Conservation (phyloP, 495 filamentous ascomycete species). For the Daldinia bambusicola region DNA sequence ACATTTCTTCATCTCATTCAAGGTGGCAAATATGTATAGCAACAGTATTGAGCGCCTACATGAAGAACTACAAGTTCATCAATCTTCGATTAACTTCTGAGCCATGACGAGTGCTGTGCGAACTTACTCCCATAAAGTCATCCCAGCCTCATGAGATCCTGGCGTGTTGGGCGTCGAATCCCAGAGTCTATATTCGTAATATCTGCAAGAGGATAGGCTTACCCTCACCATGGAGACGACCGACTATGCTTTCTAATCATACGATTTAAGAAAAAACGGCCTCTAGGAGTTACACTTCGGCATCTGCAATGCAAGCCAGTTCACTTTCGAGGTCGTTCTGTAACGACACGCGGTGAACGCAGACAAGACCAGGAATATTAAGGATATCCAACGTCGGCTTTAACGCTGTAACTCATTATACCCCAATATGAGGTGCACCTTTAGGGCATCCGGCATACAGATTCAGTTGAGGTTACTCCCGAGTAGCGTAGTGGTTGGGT, state of each 20-base stretch:
- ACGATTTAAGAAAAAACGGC: slow-evolving; percentile 19
- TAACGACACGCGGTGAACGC: slow-evolving; percentile 3
- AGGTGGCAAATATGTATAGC: slow-evolving; percentile 17
- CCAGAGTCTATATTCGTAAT: slow-evolving; percentile 19
- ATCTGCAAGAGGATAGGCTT: slow-evolving; percentile 6
- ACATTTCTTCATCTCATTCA: slow-evolving; percentile 20
- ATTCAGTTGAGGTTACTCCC: slow-evolving; percentile 24
- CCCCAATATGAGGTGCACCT: slow-evolving; percentile 16
- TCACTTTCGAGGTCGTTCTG: slow-evolving; percentile 34
- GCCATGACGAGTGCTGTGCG: slow-evolving; percentile 13
- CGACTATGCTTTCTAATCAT: slow-evolving; percentile 26
- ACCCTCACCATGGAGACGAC: slow-evolving; percentile 19
- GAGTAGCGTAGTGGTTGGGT: slow-evolving; percentile 24
- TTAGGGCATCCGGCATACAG: neutral
- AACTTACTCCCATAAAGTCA: slow-evolving; percentile 3
- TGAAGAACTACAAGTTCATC: slow-evolving; percentile 3
- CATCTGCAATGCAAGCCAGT: slow-evolving; percentile 36
- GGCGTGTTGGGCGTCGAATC: slow-evolving; percentile 15
- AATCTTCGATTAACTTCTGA: slow-evolving; percentile 2
- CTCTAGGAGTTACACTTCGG: slow-evolving; percentile 39
- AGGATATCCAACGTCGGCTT: neutral
- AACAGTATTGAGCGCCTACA: neutral
- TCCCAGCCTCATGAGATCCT: slow-evolving; percentile 34
- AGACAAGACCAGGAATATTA: slow-evolving; percentile 3
- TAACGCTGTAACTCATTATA: neutral